Base-by-base conservation (phyloP, 257 asterid genomes). In the Jasminum sambac region DNA sequence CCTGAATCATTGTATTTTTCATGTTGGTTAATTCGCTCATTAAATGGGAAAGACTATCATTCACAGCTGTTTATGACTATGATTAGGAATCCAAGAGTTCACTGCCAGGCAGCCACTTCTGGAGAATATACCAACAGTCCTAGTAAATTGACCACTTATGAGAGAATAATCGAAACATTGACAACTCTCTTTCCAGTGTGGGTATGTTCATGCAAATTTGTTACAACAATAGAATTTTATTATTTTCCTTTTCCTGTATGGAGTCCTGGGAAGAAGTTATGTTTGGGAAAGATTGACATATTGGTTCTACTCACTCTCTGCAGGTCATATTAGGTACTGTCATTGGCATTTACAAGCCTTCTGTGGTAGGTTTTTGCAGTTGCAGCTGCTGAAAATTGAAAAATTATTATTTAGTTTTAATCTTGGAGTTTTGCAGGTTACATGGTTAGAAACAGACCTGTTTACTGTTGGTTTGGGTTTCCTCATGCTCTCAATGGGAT, bases 401-500 rank as follows among this genome's bases (percentile, higher is more conserved):
- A 42, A 43, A 24, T 71, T 25, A 65, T 63, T 74, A 64, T 73
- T 44, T 42, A 61, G 16, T 42, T 3, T 3, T 40, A 61, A 36
- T 68, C 50, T 78, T 70, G 43, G 57, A 77, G 58, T 79, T 57
- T 52, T 79, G 73, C 84, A 92, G 98, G 98, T 92, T 61, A 90
- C 97, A 73, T 93, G 98, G 98, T 84, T 93, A 78, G 78, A 89
- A 78, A 93, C 96, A 25, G 97, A 93, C 75, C 84, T 93, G 4
- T 93, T 93, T 76, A 93, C 98, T 11, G 76, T 90, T 74, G 96
- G 96, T 57, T 85, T 93, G 86, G 98, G 98, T 77, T 93, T 90
- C 76, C 98, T 93, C 78, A 93, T 93, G 98, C 97, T 93, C 69
- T 93, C 96, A 3, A 93, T 93, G 98, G 98, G 98, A 69, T 79